Conservation (phyloP, 2,329 filamentous ascomycete genomes). For the Exophiala viscosa region DNA sequence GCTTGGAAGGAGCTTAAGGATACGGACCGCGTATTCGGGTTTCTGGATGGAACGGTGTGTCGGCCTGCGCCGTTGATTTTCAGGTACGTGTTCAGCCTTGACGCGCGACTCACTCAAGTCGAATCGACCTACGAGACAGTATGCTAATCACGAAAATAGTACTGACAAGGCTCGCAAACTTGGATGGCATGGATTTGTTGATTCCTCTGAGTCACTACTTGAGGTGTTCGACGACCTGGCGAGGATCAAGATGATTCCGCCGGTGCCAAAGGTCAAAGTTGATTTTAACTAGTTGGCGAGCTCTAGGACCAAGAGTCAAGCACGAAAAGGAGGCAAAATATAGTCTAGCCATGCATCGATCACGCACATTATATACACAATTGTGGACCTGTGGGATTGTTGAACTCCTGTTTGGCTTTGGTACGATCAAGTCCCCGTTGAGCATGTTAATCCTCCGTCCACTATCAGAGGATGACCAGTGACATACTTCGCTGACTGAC, state of each 20-base stretch:
- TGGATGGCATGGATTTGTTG: conserved; percentile 36
- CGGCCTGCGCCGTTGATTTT: conserved; percentile 31
- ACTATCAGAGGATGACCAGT: conserved; percentile 36
- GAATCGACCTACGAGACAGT: too few relatives aligned
- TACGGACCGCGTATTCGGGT: conserved; percentile 45
- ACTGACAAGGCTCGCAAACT: conserved; percentile 32
- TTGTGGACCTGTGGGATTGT: too few relatives aligned
- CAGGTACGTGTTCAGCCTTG: conserved; percentile 28
- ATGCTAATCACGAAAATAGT: conserved; percentile 17
- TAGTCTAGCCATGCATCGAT: not conserved
- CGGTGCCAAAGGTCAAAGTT: conserved; percentile 23
- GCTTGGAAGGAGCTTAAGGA: conserved; percentile 42
- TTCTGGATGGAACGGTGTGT: conserved; percentile 42
- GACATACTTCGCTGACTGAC: conserved; percentile 33
- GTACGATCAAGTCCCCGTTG: too few relatives aligned
- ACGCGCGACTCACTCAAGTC: too few relatives aligned
- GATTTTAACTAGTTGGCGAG: conserved; percentile 15
- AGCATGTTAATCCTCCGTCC: conserved; percentile 35
- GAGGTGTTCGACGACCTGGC: conserved; percentile 25
- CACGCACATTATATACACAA: too few relatives aligned
- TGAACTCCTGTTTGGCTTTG: too few relatives aligned
- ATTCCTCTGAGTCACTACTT: conserved; percentile 32
- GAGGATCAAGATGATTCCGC: conserved; percentile 25
- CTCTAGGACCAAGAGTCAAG: not conserved
- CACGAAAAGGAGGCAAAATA: too few relatives aligned